Evolutionary conservation across 176 grass and related monocot genomes (phyloP), one percentile per base, ranked within the genome.

Genomic region (Zizania latifolia): DNA sequence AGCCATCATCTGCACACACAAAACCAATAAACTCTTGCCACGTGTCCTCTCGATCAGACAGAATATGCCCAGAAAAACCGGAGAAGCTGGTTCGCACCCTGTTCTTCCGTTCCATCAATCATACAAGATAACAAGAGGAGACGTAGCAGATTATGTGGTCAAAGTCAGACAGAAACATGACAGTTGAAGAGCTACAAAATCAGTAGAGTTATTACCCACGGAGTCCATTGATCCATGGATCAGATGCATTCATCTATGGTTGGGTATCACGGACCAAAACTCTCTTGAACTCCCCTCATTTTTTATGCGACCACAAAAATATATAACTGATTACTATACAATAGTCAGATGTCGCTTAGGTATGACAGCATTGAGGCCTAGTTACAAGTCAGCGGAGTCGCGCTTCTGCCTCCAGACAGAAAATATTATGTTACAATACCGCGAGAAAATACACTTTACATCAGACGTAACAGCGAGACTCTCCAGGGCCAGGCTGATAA

Each of bases 1-100:
- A 8, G 6, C 19, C 54, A 41, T 35, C 71, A 16, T 16, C 36
- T 48, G 6, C 64, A 70, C 85, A 79, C 68, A 31, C 80, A 43
- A 74, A 68, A 26, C 85, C 60, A 67, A 8, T 51, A 50, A 2
- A 0, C 10, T 33, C 23, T 28, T 41, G 60, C 74, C 80, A 68
- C 51, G 38, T 61, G 50, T 72, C 45, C 36, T 37, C 10, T 10
- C 1, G 14, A 2, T 10, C 30, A 58, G 6, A 58, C 11, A 8
- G 1, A 55, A 43, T 38, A 32, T 2, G 41, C 24, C 60, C 23
- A 63, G 53, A n/a, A 2, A 34, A n/a, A 13, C 7, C 15, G 22
- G 2, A 31, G 13, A 13, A 53, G 45, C 6, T 41, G 11, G 39
- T 41, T 41, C 39, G 2, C 6, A 36, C 34, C 34, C 6, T 36